Evolutionary conservation across 768 basidiomycete genomes (phyloP).

Genomic region (Boletus edulis): DNA sequence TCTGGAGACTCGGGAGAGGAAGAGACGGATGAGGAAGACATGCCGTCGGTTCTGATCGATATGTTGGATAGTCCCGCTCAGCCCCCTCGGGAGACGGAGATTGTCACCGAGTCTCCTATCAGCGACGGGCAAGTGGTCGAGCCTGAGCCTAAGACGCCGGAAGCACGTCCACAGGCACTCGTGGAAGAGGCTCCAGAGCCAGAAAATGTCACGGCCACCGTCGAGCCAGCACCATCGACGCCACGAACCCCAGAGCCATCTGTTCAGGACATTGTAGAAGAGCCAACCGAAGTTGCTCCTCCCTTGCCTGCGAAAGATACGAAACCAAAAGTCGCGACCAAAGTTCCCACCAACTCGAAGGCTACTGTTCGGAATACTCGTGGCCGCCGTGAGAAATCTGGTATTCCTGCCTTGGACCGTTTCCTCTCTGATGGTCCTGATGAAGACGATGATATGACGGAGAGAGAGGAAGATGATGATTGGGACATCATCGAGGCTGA

Average conservation of each 20-base stretch:
- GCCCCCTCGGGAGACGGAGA: constrained; percentile 29
- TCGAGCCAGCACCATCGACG: constrained; percentile 19
- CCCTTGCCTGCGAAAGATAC: constrained; percentile 31
- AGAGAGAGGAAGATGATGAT: constrained; percentile 68
- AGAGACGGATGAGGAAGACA: constrained; percentile 38
- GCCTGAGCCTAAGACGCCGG: constrained; percentile 72
- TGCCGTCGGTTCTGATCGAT: constrained; percentile 24
- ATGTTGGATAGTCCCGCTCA: constrained; percentile 19
- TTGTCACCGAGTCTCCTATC: constrained; percentile 35
- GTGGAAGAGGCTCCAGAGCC: constrained; percentile 23
- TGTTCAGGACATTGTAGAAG: constrained; percentile 1
- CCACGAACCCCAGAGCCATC: constrained; percentile 14
- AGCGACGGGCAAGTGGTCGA: constrained; percentile 40
- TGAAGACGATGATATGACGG: constrained; percentile 41
- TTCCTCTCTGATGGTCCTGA: constrained; percentile 56
- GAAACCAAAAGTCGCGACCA: constrained; percentile 26
- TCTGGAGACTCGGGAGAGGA: constrained; percentile 34
- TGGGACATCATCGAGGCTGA: constrained; percentile 90
- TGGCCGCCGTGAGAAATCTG: constrained; percentile 75
- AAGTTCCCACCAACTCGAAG: constrained; percentile 14
- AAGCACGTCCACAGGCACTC: constrained; percentile 50
- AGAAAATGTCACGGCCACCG: constrained; percentile 8
- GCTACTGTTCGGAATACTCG: constrained; percentile 32
- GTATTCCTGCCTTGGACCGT: constrained; percentile 75
- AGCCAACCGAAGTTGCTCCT: constrained; percentile 24